These are phyloP conservation scores for Papiliotrema flavescens DNA, from an alignment of 1,284 basidiomycete genomes.

Conservation along the genomic window DNA sequence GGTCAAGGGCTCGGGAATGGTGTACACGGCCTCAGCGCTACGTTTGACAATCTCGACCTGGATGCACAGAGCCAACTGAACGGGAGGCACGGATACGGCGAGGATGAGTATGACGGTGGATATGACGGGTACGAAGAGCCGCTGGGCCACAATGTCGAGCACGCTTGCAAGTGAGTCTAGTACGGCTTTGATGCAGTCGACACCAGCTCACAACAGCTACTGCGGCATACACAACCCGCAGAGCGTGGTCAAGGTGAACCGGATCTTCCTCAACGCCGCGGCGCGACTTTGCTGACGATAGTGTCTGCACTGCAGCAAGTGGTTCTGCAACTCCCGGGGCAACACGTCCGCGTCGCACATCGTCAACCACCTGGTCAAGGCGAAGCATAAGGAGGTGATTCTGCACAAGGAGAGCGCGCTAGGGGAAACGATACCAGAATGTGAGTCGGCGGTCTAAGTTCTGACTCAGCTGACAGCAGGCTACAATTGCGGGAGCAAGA, in stretches of 20 bases:
- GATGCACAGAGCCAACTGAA: slow-evolving; percentile 4
- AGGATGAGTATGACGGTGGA: slow-evolving; percentile 65
- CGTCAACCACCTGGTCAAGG: slow-evolving; percentile 96
- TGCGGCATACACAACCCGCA: slow-evolving; percentile 98
- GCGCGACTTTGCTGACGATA: slow-evolving; percentile 12
- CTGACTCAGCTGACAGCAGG: slow-evolving; percentile 34
- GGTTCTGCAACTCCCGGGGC: slow-evolving; percentile 99
- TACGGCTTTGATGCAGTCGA: neutral
- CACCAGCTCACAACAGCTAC: slow-evolving; percentile 59
- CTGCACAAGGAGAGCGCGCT: slow-evolving; percentile 91
- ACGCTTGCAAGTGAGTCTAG: slow-evolving; percentile 84
- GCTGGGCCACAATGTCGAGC: slow-evolving; percentile 81
- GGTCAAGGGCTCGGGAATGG: slow-evolving; percentile 2
- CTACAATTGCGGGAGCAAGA: slow-evolving; percentile 99
- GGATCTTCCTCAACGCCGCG: too few species aligned
- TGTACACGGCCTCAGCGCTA: slow-evolving; percentile 2
- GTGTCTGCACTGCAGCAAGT: slow-evolving; percentile 92
- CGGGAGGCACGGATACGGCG: slow-evolving; percentile 13
- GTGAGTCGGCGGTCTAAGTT: slow-evolving; percentile 40
- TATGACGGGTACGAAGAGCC: slow-evolving; percentile 79
- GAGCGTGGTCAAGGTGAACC: slow-evolving; percentile 78
- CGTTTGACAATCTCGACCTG: slow-evolving; percentile 1
- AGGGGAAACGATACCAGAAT: slow-evolving; percentile 96
- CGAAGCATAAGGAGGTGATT: slow-evolving; percentile 98
- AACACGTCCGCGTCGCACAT: slow-evolving; percentile 98